phyloP scores from a whole-genome alignment of 1,139 yeast species.

The Geotrichum klebahnii region DNA sequence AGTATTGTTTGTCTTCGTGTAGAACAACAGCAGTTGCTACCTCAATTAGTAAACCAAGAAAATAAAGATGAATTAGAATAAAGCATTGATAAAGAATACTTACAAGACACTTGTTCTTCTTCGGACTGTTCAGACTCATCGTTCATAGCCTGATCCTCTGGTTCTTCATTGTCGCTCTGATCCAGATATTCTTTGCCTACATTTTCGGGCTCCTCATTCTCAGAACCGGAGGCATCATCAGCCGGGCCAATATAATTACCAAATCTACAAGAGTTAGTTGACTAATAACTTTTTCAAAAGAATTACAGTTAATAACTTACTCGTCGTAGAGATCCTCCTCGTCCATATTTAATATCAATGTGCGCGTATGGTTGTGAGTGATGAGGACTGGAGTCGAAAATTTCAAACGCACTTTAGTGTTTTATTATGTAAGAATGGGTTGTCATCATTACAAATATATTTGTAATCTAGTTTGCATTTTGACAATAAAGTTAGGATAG shows the following conservation, averaged over 20 bases:
- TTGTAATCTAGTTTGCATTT: too few relatives aligned
- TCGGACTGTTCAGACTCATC: slow-evolving; percentile 10
- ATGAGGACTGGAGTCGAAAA: slow-evolving; percentile 4
- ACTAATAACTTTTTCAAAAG: slow-evolving; percentile 7
- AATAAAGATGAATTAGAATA: background rate
- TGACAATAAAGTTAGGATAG: too few relatives aligned
- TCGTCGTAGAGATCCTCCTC: slow-evolving; percentile 70
- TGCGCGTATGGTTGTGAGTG: background rate
- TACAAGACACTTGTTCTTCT: slow-evolving; percentile 21
- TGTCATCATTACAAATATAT: too few relatives aligned
- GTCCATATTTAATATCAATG: slow-evolving; percentile 18
- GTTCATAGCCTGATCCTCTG: slow-evolving; percentile 15
- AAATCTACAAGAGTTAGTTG: slow-evolving; percentile 39
- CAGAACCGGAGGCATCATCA: slow-evolving; percentile 22
- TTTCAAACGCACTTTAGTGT: slow-evolving; percentile 2
- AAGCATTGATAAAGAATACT: background rate
- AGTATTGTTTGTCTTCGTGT: slow-evolving; percentile 47
- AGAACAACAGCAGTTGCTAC: slow-evolving; percentile 37
- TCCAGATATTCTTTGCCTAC: slow-evolving; percentile 20
- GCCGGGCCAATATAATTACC: slow-evolving; percentile 63
- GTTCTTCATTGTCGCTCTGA: slow-evolving; percentile 13
- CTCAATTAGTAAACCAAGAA: background rate
- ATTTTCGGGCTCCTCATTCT: slow-evolving; percentile 17
- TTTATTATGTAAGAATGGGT: too few relatives aligned
- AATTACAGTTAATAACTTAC: slow-evolving; percentile 32